Evolutionary conservation across 768 basidiomycete species (phyloP).

Genomic region (Lyophyllum semitale): DNA sequence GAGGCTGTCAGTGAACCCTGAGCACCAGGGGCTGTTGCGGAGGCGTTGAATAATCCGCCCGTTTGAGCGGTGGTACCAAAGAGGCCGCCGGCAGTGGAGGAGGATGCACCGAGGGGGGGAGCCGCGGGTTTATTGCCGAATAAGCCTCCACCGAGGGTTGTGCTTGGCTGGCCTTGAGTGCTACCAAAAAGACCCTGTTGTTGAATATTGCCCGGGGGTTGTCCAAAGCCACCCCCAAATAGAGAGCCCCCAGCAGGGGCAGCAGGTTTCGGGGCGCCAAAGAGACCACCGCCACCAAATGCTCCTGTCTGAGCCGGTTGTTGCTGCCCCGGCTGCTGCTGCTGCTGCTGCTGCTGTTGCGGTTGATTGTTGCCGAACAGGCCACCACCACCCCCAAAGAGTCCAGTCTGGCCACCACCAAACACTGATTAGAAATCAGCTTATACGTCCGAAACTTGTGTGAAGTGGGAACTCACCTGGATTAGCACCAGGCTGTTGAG

Average conservation of each 20-base stretch:
- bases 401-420: slow-evolving; percentile 26
- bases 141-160: slow-evolving; percentile 47
- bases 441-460: background rate
- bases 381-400: slow-evolving; percentile 36
- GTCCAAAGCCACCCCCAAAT: slow-evolving; percentile 46
- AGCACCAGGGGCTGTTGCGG: slow-evolving; percentile 42
- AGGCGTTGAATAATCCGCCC: slow-evolving; percentile 37
- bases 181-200: slow-evolving; percentile 52
- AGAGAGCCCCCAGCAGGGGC: slow-evolving; percentile 32
- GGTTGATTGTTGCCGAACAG: slow-evolving; percentile 33
- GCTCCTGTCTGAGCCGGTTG: slow-evolving; percentile 32
- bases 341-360: slow-evolving; percentile 22
- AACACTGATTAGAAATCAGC: slow-evolving; percentile 8
- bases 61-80: slow-evolving; percentile 42
- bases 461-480: slow-evolving; percentile 29
- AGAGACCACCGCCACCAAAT: slow-evolving; percentile 35
- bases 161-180: slow-evolving; percentile 44
- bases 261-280: slow-evolving; percentile 42
- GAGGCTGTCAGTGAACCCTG: slow-evolving; percentile 78
- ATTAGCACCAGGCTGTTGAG: slow-evolving; percentile 36
- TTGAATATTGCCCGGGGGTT: slow-evolving; percentile 32
- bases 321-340: slow-evolving; percentile 38
- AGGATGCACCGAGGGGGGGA: slow-evolving; percentile 45
- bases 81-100: slow-evolving; percentile 41
- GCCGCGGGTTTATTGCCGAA: slow-evolving; percentile 56